phyloP scores from a whole-genome alignment of 768 basidiomycete species.

The Inosperma sp. region DNA sequence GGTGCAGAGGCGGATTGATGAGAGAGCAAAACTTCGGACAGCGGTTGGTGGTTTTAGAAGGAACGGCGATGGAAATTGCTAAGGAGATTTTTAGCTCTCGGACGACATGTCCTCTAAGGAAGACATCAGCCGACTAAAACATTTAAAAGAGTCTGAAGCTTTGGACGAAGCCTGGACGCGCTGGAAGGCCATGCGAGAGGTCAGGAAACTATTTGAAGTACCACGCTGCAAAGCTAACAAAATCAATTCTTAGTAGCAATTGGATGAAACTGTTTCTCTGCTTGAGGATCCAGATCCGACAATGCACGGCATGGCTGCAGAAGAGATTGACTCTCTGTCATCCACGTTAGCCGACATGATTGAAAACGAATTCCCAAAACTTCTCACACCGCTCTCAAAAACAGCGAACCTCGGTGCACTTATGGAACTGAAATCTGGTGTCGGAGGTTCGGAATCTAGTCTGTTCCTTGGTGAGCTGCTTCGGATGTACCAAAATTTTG shows the following conservation, averaged over 20 bases:
- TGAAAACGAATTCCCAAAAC: slow-evolving; percentile 53
- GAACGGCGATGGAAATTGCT: slow-evolving; percentile 6
- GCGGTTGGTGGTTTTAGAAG: slow-evolving; percentile 32
- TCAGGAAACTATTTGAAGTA: slow-evolving; percentile 28
- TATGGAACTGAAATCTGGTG: slow-evolving; percentile 88
- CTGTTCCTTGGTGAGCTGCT: slow-evolving; percentile 76
- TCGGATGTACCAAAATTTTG: slow-evolving; percentile 75
- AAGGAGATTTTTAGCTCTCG: slow-evolving; percentile 38
- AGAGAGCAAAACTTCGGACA: slow-evolving; percentile 40
- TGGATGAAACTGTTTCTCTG: slow-evolving; percentile 57
- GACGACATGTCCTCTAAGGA: slow-evolving; percentile 49
- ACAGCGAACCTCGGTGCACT: slow-evolving; percentile 70
- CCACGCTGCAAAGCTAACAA: slow-evolving; percentile 6
- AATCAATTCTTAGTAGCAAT: slow-evolving; percentile 44
- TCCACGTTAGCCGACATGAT: slow-evolving; percentile 31
- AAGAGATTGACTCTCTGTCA: slow-evolving; percentile 54
- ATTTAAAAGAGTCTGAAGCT: slow-evolving; percentile 64
- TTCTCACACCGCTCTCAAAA: slow-evolving; percentile 68
- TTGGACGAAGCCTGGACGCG: slow-evolving; percentile 64
- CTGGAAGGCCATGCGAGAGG: slow-evolving; percentile 56
- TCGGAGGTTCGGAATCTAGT: slow-evolving; percentile 85
- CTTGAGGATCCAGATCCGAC: slow-evolving; percentile 69
- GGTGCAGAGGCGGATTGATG: slow-evolving; percentile 50
- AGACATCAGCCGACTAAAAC: slow-evolving; percentile 55
- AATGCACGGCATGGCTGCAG: slow-evolving; percentile 68